Conservation (phyloP, 1,284 basidiomycete species). For the Heliocybe sulcata region DNA sequence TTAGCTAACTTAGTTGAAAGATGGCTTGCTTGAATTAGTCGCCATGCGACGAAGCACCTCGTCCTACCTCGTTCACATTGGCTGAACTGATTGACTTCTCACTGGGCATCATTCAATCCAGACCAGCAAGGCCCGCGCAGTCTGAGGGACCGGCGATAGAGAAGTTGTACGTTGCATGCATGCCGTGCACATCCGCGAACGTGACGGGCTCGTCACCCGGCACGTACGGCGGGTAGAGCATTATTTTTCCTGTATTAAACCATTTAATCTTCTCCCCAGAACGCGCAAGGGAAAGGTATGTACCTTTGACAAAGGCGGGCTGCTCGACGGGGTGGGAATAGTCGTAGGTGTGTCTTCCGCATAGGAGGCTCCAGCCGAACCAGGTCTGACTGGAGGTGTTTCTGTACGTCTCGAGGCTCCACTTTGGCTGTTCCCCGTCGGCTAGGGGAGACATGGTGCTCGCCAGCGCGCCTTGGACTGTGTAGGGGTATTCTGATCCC, state of each 20-base stretch:
- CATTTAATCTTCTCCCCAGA: neutral
- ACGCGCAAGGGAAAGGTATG: neutral
- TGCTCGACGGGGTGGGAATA: neutral
- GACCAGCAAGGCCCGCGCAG: neutral
- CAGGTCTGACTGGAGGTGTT: neutral
- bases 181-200: neutral
- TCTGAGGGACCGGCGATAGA: neutral
- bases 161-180: neutral
- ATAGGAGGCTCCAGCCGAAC: neutral
- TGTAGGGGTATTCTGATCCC: neutral
- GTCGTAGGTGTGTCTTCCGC: neutral
- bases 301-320: neutral
- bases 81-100: too few species aligned
- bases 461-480: neutral
- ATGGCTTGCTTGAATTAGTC: too few species aligned
- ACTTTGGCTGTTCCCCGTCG: neutral
- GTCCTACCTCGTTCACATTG: too few species aligned
- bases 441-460: neutral
- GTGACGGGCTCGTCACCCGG: neutral
- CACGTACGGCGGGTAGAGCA: neutral
- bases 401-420: neutral
- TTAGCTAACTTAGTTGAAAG: too few species aligned
- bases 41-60: too few species aligned
- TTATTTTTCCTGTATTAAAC: neutral
- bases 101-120: too few species aligned